Conservation (phyloP, 441 rosid genomes). For the Rhodomyrtus psidioides region DNA sequence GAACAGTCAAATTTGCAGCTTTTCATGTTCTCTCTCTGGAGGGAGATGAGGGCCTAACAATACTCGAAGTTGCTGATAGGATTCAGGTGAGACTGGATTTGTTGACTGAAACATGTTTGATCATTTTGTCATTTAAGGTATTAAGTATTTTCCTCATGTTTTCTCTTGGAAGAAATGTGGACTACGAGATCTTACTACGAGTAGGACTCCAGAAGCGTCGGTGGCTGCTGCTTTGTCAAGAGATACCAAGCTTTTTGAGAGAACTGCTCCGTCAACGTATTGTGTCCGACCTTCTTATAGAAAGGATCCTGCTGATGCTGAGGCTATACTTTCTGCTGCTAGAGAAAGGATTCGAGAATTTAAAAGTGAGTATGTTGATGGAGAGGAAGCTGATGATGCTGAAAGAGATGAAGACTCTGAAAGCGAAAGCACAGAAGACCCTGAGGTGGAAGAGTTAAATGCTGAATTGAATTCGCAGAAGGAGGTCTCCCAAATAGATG, state of each 20-base stretch:
- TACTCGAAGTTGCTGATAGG: slow-evolving; percentile 78
- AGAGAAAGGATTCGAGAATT: slow-evolving; percentile 60
- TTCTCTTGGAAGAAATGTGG: slow-evolving; percentile 54
- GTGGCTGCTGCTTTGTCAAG: slow-evolving; percentile 91
- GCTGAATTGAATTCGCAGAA: slow-evolving; percentile 37
- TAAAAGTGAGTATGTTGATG: slow-evolving; percentile 62
- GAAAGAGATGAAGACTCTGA: slow-evolving; percentile 50
- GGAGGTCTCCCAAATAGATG: slow-evolving; percentile 13
- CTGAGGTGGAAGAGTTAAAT: slow-evolving; percentile 73
- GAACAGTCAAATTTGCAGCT: slow-evolving; percentile 91
- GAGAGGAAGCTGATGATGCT: slow-evolving; percentile 77
- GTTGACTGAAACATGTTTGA: neutral
- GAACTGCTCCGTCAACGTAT: slow-evolving; percentile 88
- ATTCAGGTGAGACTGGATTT: slow-evolving; percentile 51
- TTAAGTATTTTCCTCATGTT: neutral
- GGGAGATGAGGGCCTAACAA: slow-evolving; percentile 64
- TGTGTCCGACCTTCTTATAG: slow-evolving; percentile 78
- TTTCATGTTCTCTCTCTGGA: slow-evolving; percentile 77
- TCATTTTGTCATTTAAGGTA: neutral
- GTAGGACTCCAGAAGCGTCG: slow-evolving; percentile 93
- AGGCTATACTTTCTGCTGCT: slow-evolving; percentile 62
- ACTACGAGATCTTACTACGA: slow-evolving; percentile 75
- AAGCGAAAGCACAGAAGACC: slow-evolving; percentile 46
- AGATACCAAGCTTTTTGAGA: slow-evolving; percentile 80
- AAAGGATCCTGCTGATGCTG: slow-evolving; percentile 63